phyloP scores from a whole-genome alignment of 108 stramenopile species.

The Fragilariopsis cylindrus region DNA sequence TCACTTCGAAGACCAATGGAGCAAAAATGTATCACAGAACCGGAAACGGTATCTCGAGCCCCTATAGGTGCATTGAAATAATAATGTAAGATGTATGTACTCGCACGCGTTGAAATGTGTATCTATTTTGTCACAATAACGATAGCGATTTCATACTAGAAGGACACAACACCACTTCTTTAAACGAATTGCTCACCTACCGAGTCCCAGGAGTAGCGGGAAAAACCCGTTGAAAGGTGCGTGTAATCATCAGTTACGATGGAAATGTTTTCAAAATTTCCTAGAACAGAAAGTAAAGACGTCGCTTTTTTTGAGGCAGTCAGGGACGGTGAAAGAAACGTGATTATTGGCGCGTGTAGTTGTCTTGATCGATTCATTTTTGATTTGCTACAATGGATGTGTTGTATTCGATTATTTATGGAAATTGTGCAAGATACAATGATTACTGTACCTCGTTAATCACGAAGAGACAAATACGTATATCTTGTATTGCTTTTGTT shows the following conservation, averaged over 20 bases:
- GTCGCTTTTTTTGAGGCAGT: slow-evolving; percentile 42
- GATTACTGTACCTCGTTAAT: too few relatives aligned
- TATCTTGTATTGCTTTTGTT: neutral
- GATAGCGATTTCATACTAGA: too few relatives aligned
- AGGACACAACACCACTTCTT: too few relatives aligned
- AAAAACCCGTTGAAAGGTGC: slow-evolving; percentile 9
- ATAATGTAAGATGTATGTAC: too few relatives aligned
- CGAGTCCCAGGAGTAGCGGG: slow-evolving; percentile 53
- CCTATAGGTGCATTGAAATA: too few relatives aligned
- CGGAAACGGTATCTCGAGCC: slow-evolving; percentile 41
- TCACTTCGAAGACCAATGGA: slow-evolving; percentile 17
- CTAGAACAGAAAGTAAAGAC: slow-evolving; percentile 37
- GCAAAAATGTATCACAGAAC: slow-evolving; percentile 61
- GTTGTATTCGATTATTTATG: too few relatives aligned
- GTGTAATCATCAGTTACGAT: neutral
- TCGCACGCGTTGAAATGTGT: too few relatives aligned
- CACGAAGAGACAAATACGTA: too few relatives aligned
- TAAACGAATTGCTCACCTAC: slow-evolving; percentile 18
- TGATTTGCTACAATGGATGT: neutral
- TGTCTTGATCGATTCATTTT: slow-evolving; percentile 22
- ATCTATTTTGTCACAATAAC: too few relatives aligned
- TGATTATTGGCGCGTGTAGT: slow-evolving; percentile 42
- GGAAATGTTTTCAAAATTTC: slow-evolving; percentile 23
- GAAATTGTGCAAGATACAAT: too few relatives aligned
- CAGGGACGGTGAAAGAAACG: slow-evolving; percentile 58